A percentile compares a stretch with the other conserved stretches of the same genome.
Evolutionary conservation across 2,329 filamentous ascomycete genomes (phyloP).

Genomic region (Sclerotinia sclerotiorum): DNA sequence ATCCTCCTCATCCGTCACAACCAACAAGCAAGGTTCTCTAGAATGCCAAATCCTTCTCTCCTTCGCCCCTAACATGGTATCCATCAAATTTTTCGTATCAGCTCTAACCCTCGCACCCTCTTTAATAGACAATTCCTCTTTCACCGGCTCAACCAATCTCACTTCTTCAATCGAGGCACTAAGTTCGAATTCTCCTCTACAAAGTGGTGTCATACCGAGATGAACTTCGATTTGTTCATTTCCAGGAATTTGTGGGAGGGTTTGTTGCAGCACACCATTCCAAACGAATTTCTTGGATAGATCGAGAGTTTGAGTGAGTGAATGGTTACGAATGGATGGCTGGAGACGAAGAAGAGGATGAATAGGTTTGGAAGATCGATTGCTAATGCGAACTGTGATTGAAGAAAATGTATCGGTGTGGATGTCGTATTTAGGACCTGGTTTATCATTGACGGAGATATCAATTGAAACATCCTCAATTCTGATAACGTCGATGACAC

Average conservation of each 20-base stretch:
- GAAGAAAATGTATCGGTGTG: constrained; percentile 64
- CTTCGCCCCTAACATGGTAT: constrained; percentile 57
- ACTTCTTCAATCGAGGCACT: constrained; percentile 80
- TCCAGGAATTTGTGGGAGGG: constrained; percentile 61
- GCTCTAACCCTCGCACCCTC: constrained; percentile 46
- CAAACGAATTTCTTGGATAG: constrained; percentile 79
- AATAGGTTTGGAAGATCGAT: constrained; percentile 68
- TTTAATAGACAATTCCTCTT: constrained; percentile 38
- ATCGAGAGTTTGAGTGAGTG: constrained; percentile 67
- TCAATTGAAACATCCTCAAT: constrained; percentile 75
- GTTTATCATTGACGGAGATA: constrained; percentile 50
- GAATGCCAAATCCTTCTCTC: constrained; percentile 66
- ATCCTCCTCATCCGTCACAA: constrained; percentile 49
- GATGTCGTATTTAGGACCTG: constrained; percentile 38
- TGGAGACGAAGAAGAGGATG: constrained; percentile 73
- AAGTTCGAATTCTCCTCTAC: constrained; percentile 79
- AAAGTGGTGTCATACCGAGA: constrained; percentile 72
- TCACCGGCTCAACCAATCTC: constrained; percentile 44
- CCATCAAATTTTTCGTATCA: constrained; percentile 58
- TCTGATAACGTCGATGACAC: constrained; percentile 82
- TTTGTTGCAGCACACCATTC: constrained; percentile 80
- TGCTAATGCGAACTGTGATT: constrained; percentile 69
- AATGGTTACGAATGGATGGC: constrained; percentile 71
- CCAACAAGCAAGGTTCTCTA: constrained; percentile 55
- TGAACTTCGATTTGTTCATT: constrained; percentile 59